phyloP scores from a whole-genome alignment of 1,284 basidiomycete genomes.

The Ganoderma boninense region DNA sequence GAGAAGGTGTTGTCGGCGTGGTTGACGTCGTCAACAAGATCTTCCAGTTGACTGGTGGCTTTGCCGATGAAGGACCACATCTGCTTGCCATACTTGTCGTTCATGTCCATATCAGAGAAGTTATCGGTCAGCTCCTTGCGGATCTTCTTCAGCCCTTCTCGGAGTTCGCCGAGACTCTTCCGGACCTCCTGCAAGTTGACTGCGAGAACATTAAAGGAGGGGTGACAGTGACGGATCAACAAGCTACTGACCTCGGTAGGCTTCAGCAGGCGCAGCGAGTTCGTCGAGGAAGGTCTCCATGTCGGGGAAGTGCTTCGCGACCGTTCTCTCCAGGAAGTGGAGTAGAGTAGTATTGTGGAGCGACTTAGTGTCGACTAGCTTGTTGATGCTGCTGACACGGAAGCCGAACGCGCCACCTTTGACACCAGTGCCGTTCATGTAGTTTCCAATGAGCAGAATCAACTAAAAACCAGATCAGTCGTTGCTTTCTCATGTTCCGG shows the following conservation, averaged over 20 bases:
- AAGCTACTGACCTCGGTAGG: conserved; percentile 74
- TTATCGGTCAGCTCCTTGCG: conserved; percentile 81
- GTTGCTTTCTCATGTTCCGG: neutral
- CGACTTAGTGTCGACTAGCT: conserved; percentile 98
- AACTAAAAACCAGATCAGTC: conserved; percentile 55
- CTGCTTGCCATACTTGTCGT: conserved; percentile 84
- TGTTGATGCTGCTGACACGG: conserved; percentile 97
- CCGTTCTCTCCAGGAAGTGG: conserved; percentile 93
- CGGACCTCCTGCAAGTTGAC: conserved; percentile 83
- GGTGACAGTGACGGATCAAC: conserved; percentile 7
- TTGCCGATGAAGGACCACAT: conserved; percentile 90
- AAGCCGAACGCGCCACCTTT: conserved; percentile 99
- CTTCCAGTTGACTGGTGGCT: conserved; percentile 78
- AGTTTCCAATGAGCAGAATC: conserved; percentile 96
- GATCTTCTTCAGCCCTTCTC: conserved; percentile 83
- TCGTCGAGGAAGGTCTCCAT: conserved; percentile 93
- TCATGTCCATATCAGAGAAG: conserved; percentile 75
- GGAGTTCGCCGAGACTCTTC: conserved; percentile 75
- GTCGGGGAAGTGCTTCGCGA: conserved; percentile 87
- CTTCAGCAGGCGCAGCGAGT: conserved; percentile 89
- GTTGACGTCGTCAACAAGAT: conserved; percentile 86
- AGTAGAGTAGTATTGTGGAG: conserved; percentile 92
- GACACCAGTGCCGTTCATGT: conserved; percentile 96
- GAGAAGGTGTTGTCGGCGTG: conserved; percentile 83
- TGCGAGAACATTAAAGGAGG: conserved; percentile 40